Evolutionary conservation across 805 yeast species (phyloP), one percentile per base, ranked within the genome.

Genomic region (Wickerhamiella nectarea): DNA sequence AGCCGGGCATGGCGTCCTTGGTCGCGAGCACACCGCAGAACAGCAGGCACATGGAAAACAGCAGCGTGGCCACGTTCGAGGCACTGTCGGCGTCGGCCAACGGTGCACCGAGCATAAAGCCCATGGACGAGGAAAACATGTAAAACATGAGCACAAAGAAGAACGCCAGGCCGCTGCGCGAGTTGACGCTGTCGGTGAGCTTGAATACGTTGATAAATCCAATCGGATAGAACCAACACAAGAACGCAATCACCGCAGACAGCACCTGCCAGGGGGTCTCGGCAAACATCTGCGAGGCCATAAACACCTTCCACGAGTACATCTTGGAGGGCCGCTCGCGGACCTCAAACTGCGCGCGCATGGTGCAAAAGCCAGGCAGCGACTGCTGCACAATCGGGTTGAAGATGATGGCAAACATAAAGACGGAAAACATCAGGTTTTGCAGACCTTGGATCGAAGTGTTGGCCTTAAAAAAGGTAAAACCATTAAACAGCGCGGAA

Each of bases 1-100:
- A 83, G 1, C 82, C 76, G 10, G 93, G 91, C 77, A 81, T 71
- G 43, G 67, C 61, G 2, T 48, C 34, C 6, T 62, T 62, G 14
- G 76, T 74, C 54, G 77, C 83, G 47, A 77, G 65, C 45, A 79
- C 78, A 64, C 87, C 85, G 58, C 81, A 70, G 64, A 81, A 80
- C 18, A 77, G 64, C 45, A 79, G 68, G 53, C 72, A 60, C 56
- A 80, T 71, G 28, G 78, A 64, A 57, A 74, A 70, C 48, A 73
- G 60, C 50, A 80, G 60, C 36, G 79, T 69, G 43, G 70, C 63
- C 37, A 79, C 60, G 43, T 76, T 76, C 38, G 75, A 72, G 12
- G 85, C 85, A 19, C 83, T 68, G 38, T 78, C 76, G 38, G 79
- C 69, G 56, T 79, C 76, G 15, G 80, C 81, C 11, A 81, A 65